Conservation (phyloP, 345 rosid genomes). For the Erysimum cheiranthoides region DNA sequence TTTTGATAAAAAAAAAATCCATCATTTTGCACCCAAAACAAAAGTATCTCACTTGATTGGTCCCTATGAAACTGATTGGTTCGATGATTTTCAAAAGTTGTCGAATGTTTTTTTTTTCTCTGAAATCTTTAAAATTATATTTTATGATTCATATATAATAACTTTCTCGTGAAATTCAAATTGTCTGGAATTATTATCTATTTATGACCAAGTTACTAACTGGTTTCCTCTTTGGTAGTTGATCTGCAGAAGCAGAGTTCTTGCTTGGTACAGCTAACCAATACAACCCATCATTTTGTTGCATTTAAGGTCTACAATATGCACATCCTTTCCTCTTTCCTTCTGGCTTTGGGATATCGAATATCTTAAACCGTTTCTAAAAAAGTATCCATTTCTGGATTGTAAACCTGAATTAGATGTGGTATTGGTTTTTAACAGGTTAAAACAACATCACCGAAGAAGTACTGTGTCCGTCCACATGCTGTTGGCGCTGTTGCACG, state of each 20-base stretch:
- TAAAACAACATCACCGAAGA: slow-evolving; percentile 95
- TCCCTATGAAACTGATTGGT: too few relatives aligned
- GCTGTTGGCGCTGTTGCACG: slow-evolving; percentile 57
- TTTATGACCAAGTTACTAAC: slow-evolving; percentile 5
- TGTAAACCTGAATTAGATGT: slow-evolving; percentile 7
- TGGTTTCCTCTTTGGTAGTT: slow-evolving; percentile 53
- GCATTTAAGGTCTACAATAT: slow-evolving; percentile 79
- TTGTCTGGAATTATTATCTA: slow-evolving; percentile 16
- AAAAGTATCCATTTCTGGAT: not conserved
- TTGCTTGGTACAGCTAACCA: slow-evolving; percentile 69
- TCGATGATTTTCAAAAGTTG: too few relatives aligned
- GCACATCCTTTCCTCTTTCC: slow-evolving; percentile 2
- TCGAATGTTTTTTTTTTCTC: too few relatives aligned
- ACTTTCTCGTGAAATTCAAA: not conserved
- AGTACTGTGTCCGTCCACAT: slow-evolving; percentile 92
- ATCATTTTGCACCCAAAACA: too few relatives aligned
- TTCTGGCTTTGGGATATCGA: slow-evolving; percentile 2
- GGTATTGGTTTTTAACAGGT: slow-evolving; percentile 58
- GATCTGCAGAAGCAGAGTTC: slow-evolving; percentile 88
- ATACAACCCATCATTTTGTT: slow-evolving; percentile 60
- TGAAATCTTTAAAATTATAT: too few relatives aligned
- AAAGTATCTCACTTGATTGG: too few relatives aligned
- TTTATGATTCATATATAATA: too few relatives aligned
- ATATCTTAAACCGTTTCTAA: slow-evolving; percentile 3
- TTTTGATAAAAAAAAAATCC: too few relatives aligned